These are phyloP conservation scores for Solanum infundibuliforme DNA, from an alignment of 257 asterid species.

Conservation along the genomic window DNA sequence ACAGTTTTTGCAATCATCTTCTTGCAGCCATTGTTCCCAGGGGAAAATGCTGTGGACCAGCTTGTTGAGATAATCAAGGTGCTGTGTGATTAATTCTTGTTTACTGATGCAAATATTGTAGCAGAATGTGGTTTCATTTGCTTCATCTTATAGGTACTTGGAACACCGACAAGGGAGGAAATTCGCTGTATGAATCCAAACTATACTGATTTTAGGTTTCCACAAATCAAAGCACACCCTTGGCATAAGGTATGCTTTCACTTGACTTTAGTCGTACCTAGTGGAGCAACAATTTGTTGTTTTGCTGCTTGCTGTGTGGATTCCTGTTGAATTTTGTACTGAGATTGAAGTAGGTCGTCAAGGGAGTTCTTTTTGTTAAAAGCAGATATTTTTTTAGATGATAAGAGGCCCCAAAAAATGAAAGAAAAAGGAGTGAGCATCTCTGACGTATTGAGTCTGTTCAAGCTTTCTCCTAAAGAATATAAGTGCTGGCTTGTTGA, in stretches of 20 bases:
- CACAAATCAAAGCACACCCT: conserved; percentile 90
- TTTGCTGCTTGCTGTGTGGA: background rate
- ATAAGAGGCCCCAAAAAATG: background rate
- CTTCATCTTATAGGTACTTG: conserved; percentile 64
- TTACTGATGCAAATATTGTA: background rate
- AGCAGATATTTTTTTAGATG: background rate
- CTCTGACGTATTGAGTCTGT: background rate
- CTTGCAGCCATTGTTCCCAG: conserved; percentile 82
- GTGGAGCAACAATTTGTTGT: background rate
- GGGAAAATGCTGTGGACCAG: conserved; percentile 96
- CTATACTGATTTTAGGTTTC: conserved; percentile 84
- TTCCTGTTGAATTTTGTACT: background rate
- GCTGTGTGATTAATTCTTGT: background rate
- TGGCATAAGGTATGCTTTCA: conserved; percentile 75
- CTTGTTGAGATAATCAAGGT: conserved; percentile 96
- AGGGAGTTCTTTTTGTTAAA: background rate
- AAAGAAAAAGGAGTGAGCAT: background rate
- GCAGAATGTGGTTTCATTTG: conserved; percentile 2
- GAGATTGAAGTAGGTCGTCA: background rate
- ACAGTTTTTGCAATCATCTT: conserved; percentile 1
- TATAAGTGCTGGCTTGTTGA: background rate
- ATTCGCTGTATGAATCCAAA: conserved; percentile 95
- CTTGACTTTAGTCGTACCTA: background rate
- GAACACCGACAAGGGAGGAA: conserved; percentile 94
- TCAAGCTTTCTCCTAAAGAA: background rate